Base-by-base conservation (phyloP, 2,329 filamentous ascomycete genomes). In the Alternaria atra region DNA sequence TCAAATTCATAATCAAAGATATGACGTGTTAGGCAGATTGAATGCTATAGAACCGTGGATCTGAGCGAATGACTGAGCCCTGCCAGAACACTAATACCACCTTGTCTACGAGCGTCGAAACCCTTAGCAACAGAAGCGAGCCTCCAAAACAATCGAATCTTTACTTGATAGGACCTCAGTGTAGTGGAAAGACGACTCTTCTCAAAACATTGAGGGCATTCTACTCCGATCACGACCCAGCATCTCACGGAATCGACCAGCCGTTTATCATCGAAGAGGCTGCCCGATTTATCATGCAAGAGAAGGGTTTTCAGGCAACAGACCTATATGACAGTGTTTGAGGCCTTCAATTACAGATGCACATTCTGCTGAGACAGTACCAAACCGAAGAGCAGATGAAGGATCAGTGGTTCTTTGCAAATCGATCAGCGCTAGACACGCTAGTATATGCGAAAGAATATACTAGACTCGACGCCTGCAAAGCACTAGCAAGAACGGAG, bases 371-470 rank as follows among this genome's bases (percentile, higher is more conserved):
- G 15, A 52, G 48, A 40, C 48, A 52, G 48, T 17, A 52, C 35
- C 35, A 52, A 52, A 30, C 25, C 15, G 48, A 52, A 40, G 48
- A 52, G 37, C 35, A 52, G 27, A 34, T 52, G 48, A 42, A 40
- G 35, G 48, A 52, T n/a, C 48, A n/a, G 48, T 52, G 48, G 48
- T 52, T 52, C 35, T 52, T 52, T 23, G 48, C 48, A 52, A 35
- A 52, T 32, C 48, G 48, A 40, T 52, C 35, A 52, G 35, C 35
- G n/a, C 48, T 52, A 40, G 48, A 52, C 10, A 30, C 48, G 23
- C 48, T 52, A 42, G 48, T 40, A 29, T 52, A 52, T 42, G 48
- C 48, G 23, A 52, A 52, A 23, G 48, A 39, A 52, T 52, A 52
- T 9, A 52, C 48, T 13, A 35, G 48, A 42, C 3, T 5, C 35